phyloP scores from a whole-genome alignment of 768 basidiomycete species.

The Tricholoma terreum region DNA sequence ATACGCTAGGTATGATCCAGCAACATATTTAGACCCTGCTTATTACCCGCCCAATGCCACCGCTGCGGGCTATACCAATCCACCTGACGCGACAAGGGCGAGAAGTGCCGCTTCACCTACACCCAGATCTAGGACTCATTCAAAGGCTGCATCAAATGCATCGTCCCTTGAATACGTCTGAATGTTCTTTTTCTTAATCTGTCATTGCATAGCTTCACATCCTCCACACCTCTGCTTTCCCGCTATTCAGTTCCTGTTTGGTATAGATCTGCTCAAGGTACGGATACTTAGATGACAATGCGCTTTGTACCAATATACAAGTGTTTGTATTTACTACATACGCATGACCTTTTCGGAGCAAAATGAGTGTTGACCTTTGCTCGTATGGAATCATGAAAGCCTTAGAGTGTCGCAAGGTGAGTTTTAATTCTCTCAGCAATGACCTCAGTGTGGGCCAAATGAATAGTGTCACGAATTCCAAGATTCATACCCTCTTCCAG shows the following conservation, averaged over 20 bases:
- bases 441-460: no score
- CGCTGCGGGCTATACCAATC: background rate
- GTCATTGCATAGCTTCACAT: background rate
- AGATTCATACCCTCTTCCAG: background rate
- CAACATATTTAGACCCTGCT: constrained; percentile 33
- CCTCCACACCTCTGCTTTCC: background rate
- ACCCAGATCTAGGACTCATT: background rate
- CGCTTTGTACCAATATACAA: no score
- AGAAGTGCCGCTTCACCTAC: background rate
- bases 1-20: constrained; percentile 26
- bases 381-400: no score
- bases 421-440: no score
- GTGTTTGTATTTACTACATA: no score
- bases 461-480: background rate
- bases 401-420: no score
- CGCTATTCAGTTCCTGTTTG: background rate
- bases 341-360: no score
- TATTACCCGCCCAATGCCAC: constrained; percentile 13
- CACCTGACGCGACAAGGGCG: background rate
- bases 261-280: no score
- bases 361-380: no score
- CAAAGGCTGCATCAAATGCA: constrained; percentile 6
- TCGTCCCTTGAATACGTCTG: constrained; percentile 10
- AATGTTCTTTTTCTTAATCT: background rate
- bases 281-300: no score